A percentile compares a stretch with the other conserved stretches of the same genome.
Evolutionary conservation across 352 stramenopile species (phyloP).

Genomic region (Aphanomyces invadans): DNA sequence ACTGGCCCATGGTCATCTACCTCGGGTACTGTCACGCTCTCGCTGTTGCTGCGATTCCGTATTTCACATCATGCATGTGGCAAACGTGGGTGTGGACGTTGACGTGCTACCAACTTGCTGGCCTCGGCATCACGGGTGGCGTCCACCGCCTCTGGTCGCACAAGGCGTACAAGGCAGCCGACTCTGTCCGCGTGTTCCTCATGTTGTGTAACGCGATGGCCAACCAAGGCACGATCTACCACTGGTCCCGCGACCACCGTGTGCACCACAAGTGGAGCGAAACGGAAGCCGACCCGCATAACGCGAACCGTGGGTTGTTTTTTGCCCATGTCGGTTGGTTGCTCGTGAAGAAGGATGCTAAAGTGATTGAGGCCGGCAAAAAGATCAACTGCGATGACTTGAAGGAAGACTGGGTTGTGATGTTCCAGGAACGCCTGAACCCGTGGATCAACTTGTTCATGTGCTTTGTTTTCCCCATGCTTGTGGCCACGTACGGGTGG

Average conservation of each 20-base stretch:
- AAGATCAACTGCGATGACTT: conserved; percentile 97
- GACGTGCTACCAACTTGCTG: conserved; percentile 91
- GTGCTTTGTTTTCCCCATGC: conserved; percentile 94
- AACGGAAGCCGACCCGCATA: conserved; percentile 90
- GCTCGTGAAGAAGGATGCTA: conserved; percentile 95
- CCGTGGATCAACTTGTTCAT: conserved; percentile 97
- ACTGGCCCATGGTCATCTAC: conserved; percentile 99
- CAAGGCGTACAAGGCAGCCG: conserved; percentile 91
- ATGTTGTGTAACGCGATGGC: conserved; percentile 98
- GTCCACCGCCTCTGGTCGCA: conserved; percentile 97
- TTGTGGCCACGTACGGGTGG: conserved; percentile 80
- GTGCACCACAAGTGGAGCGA: conserved; percentile 99
- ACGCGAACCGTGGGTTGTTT: conserved; percentile 97
- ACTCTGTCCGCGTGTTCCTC: conserved; percentile 88
- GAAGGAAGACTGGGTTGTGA: conserved; percentile 92
- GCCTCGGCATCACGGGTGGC: conserved; percentile 96
- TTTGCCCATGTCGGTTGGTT: conserved; percentile 99
- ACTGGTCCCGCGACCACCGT: conserved; percentile 97
- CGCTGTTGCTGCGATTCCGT: conserved; percentile 80
- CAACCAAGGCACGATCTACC: conserved; percentile 98
- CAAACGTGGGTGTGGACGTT: conserved; percentile 88
- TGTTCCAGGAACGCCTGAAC: conserved; percentile 95
- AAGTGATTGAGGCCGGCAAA: conserved; percentile 80
- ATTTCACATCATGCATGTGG: conserved; percentile 66
- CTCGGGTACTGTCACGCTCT: conserved; percentile 90